Percentiles rank a stretch among this genome's conserved stretches.
These are phyloP conservation scores for Candida sp. DNA, from an alignment of 1,139 yeast genomes.

Conservation along the genomic window DNA sequence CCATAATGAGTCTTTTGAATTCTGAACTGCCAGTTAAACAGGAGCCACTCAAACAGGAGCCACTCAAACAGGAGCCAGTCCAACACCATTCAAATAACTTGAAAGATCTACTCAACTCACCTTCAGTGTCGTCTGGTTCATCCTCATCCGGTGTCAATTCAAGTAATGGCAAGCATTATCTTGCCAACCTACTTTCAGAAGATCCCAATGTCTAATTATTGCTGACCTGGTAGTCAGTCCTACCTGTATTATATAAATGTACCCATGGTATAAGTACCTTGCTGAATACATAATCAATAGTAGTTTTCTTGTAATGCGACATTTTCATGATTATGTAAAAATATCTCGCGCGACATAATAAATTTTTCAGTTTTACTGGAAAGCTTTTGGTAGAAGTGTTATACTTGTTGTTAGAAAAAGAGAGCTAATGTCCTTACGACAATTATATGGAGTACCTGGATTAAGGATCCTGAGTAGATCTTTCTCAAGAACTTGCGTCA, in stretches of 20 bases:
- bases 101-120: constrained; percentile 25
- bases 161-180: not conserved
- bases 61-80: constrained; percentile 11
- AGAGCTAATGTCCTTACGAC: constrained; percentile 8
- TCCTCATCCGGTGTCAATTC: not conserved
- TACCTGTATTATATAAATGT: not conserved
- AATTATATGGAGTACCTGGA: constrained; percentile 12
- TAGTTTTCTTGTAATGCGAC: not conserved
- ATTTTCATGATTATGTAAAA: not conserved
- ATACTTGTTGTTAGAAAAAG: not conserved
- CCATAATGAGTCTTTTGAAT: constrained; percentile 42
- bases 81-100: constrained; percentile 13
- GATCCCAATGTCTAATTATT: not conserved
- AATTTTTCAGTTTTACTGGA: constrained; percentile 1
- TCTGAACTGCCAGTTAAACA: constrained; percentile 24
- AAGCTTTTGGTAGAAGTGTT: not conserved
- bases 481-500: constrained; percentile 11
- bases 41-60: too few relatives aligned
- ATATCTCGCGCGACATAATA: not conserved
- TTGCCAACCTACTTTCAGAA: not conserved
- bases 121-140: constrained; percentile 12
- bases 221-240: constrained; percentile 1
- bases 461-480: constrained; percentile 12
- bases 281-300: not conserved
- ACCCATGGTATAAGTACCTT: not conserved